Conservation (phyloP, 306 rosid species). For the Gillenia trifoliata region DNA sequence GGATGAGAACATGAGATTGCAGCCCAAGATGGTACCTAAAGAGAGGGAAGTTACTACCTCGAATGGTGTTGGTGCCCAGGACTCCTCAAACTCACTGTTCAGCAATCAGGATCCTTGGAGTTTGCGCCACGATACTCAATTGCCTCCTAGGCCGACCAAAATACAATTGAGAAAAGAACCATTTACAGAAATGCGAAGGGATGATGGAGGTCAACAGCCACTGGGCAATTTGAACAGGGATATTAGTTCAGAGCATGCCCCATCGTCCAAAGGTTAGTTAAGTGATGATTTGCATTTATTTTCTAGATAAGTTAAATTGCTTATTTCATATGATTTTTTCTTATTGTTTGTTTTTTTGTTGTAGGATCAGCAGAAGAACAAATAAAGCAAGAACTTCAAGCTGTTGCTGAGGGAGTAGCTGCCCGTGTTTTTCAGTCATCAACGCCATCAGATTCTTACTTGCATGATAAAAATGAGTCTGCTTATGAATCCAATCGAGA, state of each 20-base stretch:
- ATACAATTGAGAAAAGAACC: constrained; percentile 40
- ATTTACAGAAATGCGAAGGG: constrained; percentile 35
- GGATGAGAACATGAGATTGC: constrained; percentile 17
- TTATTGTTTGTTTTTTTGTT: constrained; percentile 18
- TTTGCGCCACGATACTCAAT: constrained; percentile 47
- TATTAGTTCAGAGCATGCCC: constrained; percentile 39
- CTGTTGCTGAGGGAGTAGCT: constrained; percentile 90
- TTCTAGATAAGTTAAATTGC: constrained; percentile 11
- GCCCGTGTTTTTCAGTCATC: constrained; percentile 71
- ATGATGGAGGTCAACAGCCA: constrained; percentile 39
- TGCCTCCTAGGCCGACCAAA: constrained; percentile 48
- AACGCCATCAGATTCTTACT: constrained; percentile 38
- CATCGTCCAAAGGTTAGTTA: constrained; percentile 46
- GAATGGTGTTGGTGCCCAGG: constrained; percentile 30
- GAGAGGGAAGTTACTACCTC: constrained; percentile 16
- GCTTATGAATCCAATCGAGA: constrained; percentile 30
- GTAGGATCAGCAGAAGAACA: constrained; percentile 67
- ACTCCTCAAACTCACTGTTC: constrained; percentile 68
- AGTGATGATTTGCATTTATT: constrained; percentile 7
- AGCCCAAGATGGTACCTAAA: constrained; percentile 17
- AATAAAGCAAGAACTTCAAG: constrained; percentile 76
- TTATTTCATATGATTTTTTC: constrained; percentile 4
- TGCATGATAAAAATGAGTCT: constrained; percentile 33
- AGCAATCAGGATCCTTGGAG: constrained; percentile 87
- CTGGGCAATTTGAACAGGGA: constrained; percentile 37